Conservation (phyloP, 306 rosid species). For the Cicer chorassanicum region DNA sequence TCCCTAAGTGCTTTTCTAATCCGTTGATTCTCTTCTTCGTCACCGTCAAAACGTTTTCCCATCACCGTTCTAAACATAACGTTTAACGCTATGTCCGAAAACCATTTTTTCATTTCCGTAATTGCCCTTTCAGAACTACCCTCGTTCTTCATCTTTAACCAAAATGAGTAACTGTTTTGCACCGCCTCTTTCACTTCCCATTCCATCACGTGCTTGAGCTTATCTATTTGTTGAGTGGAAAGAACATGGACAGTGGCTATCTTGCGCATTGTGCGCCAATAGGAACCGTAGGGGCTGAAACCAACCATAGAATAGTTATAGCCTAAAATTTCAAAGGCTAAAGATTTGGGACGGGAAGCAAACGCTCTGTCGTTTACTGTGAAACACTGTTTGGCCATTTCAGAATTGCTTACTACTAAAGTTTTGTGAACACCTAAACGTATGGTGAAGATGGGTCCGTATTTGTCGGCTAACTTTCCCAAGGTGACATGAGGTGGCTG, state of each 20-base stretch:
- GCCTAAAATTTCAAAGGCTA: constrained; percentile 44
- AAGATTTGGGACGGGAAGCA: constrained; percentile 39
- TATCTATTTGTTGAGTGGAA: constrained; percentile 40
- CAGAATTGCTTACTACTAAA: constrained; percentile 32
- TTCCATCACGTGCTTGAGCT: constrained; percentile 33
- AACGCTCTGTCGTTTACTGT: constrained; percentile 41
- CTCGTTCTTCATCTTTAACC: neutral
- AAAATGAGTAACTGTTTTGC: constrained; percentile 16
- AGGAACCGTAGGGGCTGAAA: constrained; percentile 45
- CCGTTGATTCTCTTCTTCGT: constrained; percentile 25
- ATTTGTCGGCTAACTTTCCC: constrained; percentile 8
- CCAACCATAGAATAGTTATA: constrained; percentile 43
- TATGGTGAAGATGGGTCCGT: constrained; percentile 39
- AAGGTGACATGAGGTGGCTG: neutral
- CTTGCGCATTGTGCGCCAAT: constrained; percentile 57
- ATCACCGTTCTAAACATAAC: constrained; percentile 39
- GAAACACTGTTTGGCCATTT: constrained; percentile 50
- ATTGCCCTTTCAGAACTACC: neutral
- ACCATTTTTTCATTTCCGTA: constrained; percentile 54
- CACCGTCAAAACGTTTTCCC: constrained; percentile 41
- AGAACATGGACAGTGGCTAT: constrained; percentile 39
- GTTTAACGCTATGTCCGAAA: constrained; percentile 38
- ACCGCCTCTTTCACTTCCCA: constrained; percentile 35
- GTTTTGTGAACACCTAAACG: constrained; percentile 35
- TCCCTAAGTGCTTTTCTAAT: constrained; percentile 22